phyloP scores from a whole-genome alignment of 2,329 filamentous ascomycete genomes.

The Zasmidium cellare region DNA sequence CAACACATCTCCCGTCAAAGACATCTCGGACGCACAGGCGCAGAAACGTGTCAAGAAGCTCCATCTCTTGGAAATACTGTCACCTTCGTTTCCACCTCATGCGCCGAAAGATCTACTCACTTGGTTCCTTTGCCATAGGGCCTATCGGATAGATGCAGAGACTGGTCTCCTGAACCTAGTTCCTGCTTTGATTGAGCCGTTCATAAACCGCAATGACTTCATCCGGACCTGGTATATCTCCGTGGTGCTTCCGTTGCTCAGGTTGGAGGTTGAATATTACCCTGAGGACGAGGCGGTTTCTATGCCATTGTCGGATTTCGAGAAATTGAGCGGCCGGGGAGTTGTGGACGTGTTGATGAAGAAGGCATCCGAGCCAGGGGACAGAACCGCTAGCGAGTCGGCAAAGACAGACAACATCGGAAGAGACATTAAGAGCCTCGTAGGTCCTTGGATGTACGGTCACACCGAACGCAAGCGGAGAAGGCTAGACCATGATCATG shows the following conservation, averaged over 20 bases:
- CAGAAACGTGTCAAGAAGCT: conserved; percentile 65
- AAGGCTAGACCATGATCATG: conserved; percentile 20
- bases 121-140: conserved; percentile 66
- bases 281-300: conserved; percentile 53
- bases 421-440: conserved; percentile 65
- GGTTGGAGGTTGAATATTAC: conserved; percentile 71
- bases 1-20: conserved; percentile 58
- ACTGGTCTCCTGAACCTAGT: conserved; percentile 71
- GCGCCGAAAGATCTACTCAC: conserved; percentile 57
- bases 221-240: conserved; percentile 70
- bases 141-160: conserved; percentile 68
- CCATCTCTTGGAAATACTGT: conserved; percentile 59
- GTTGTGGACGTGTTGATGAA: conserved; percentile 64
- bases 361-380: conserved; percentile 50
- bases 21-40: conserved; percentile 63
- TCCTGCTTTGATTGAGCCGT: conserved; percentile 67
- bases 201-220: conserved; percentile 61
- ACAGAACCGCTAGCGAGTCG: conserved; percentile 32
- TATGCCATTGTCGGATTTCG: conserved; percentile 66
- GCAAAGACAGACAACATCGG: conserved; percentile 41
- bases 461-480: conserved; percentile 58
- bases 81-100: conserved; percentile 50
- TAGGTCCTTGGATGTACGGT: conserved; percentile 74
- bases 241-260: conserved; percentile 66
- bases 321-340: conserved; percentile 57